phyloP scores from a whole-genome alignment of 345 rosid species.

The Garcia nutans region DNA sequence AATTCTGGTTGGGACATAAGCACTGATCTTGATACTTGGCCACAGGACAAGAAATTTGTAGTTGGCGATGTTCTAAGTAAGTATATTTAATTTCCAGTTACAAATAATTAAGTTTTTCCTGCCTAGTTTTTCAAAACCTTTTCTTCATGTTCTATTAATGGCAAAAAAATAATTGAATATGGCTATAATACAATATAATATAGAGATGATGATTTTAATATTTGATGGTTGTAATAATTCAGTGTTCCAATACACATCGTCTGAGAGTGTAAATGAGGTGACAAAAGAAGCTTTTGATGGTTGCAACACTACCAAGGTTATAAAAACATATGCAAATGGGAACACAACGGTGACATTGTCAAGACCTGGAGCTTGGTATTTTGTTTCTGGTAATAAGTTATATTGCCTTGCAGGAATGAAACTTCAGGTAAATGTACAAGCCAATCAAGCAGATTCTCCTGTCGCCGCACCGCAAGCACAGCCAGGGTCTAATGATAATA shows the following conservation, averaged over 20 bases:
- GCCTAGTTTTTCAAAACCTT: no score
- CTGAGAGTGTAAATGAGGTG: constrained; percentile 59
- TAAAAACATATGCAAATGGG: constrained; percentile 59
- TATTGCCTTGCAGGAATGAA: constrained; percentile 89
- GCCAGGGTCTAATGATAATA: constrained; percentile 10
- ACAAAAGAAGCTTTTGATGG: constrained; percentile 40
- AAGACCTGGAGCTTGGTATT: constrained; percentile 55
- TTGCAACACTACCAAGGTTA: constrained; percentile 55
- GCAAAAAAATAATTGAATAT: no score
- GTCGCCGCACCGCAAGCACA: constrained; percentile 47
- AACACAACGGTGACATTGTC: constrained; percentile 72
- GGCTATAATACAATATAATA: no score
- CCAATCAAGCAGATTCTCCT: constrained; percentile 41
- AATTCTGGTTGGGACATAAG: constrained; percentile 92
- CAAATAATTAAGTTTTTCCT: no score
- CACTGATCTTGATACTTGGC: constrained; percentile 73
- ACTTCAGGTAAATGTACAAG: constrained; percentile 51
- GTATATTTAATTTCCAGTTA: constrained; percentile 8
- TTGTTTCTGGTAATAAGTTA: constrained; percentile 59
- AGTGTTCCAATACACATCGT: constrained; percentile 76
- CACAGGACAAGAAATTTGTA: constrained; percentile 52
- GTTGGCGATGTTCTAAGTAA: constrained; percentile 76
- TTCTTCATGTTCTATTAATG: no score
- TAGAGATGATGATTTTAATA: no score
- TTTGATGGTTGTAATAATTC: background rate